Evolutionary conservation across 202 grass and related monocot species (phyloP).

Genomic region (Elaeis oleifera): DNA sequence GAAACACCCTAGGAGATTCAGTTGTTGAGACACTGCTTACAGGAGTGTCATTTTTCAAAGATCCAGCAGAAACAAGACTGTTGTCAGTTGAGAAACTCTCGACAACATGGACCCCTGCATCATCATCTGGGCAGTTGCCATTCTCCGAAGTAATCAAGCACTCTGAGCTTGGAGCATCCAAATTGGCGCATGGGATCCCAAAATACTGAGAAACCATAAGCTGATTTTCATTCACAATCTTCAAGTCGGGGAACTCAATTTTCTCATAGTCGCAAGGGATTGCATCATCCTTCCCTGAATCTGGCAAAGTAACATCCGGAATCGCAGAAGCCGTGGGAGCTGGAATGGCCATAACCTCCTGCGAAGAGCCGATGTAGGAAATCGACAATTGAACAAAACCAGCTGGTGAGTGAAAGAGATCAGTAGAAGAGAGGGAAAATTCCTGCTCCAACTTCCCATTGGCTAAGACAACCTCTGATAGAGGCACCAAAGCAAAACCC

Average conservation of each 20-base stretch:
- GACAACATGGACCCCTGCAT: constrained; percentile 68
- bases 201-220: constrained; percentile 93
- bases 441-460: constrained; percentile 58
- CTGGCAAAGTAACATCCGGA: constrained; percentile 32
- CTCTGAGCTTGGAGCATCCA: constrained; percentile 60
- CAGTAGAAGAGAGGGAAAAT: constrained; percentile 75
- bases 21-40: constrained; percentile 57
- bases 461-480: constrained; percentile 59
- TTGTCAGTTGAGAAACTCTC: constrained; percentile 73
- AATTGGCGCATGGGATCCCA: constrained; percentile 40
- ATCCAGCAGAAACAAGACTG: constrained; percentile 42
- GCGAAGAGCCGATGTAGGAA: constrained; percentile 68
- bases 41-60: constrained; percentile 33
- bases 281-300: neutral
- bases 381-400: constrained; percentile 78
- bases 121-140: constrained; percentile 40
- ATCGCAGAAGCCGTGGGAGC: constrained; percentile 5
- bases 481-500: constrained; percentile 62
- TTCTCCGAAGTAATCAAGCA: constrained; percentile 75
- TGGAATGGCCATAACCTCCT: constrained; percentile 56
- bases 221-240: constrained; percentile 74
- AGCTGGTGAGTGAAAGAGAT: constrained; percentile 68
- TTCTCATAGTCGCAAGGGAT: constrained; percentile 52
- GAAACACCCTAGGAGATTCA: constrained; percentile 38
- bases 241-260: constrained; percentile 88